Evolutionary conservation across 805 yeast species (phyloP), one percentile per base, ranked within the genome.

Genomic region (Saccharomycopsis sp.): DNA sequence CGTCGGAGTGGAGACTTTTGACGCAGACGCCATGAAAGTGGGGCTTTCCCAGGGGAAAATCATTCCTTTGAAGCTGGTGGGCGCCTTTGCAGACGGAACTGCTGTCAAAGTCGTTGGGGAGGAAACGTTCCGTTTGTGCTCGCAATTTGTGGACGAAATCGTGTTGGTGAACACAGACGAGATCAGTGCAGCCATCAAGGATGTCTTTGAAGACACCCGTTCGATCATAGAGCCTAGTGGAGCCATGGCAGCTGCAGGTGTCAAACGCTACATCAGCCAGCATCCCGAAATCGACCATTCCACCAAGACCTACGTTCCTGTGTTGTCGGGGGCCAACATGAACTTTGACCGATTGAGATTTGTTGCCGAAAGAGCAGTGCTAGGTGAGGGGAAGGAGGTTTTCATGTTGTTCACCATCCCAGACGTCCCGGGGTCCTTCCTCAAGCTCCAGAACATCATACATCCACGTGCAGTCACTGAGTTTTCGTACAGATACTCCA

Each of bases 331-430:
- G 59, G 99, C 99, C 40, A 94, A 94, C 73, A 91, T 94, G 96
- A 92, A 95, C 75, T 94, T 94, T 69, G 99, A 92, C 72, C 81
- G 99, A 66, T 78, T 94, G 66, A 80, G 99, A 70, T 94, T 94
- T 71, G 97, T 94, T 20, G 83, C 96, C 59, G 99, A 94, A 72
- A 85, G 99, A 72, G 97, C 99, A 14, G 95, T 89, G 54, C 79
- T 94, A n/a, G 99, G 99, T 73, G 98, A 92, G 70, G 99, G 98
- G 57, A 89, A 86, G 65, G 99, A 94, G 75, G 96, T 90, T 4
- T 92, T 95, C 66, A 77, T 94, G 78, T 82, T 88, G 52, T 90
- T 91, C 16, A 85, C 90, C 50, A 90, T 94, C 63, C 97, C 98
- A 23, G 99, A 94, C 70, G 73, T 76, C 51, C 97, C 97, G 18